Percentiles rank a stretch among this genome's conserved stretches.
These are phyloP conservation scores for Juglanconis sp. DNA, from an alignment of 2,329 filamentous ascomycete species.

Conservation along the genomic window DNA sequence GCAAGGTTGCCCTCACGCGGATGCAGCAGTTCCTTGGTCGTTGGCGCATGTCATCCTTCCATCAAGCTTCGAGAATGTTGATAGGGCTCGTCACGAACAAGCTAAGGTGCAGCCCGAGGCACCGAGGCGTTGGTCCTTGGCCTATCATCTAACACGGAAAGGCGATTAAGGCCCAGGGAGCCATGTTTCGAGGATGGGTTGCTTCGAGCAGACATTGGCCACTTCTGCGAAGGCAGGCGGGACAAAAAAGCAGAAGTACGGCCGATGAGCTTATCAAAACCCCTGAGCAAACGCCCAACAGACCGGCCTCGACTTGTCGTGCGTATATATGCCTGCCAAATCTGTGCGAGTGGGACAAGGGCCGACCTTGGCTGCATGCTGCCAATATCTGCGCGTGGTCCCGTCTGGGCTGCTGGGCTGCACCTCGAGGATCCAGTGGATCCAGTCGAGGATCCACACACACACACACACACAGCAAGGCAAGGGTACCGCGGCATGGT, in stretches of 20 bases:
- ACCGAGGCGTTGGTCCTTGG: too few species aligned
- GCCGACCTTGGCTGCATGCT: neutral
- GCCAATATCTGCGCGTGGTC: slow-evolving; percentile 2
- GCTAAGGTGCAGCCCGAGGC: neutral
- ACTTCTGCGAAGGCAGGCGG: neutral
- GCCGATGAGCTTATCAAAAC: neutral
- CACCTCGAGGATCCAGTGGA: neutral
- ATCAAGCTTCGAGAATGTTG: neutral
- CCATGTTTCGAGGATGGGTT: neutral
- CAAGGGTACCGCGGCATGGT: too few species aligned
- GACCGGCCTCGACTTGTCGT: neutral
- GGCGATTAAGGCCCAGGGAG: neutral
- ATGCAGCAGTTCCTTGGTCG: too few species aligned
- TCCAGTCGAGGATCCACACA: too few species aligned
- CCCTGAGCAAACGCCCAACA: neutral
- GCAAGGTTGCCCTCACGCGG: too few species aligned
- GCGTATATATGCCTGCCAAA: neutral
- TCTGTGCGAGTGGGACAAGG: neutral
- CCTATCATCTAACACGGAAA: neutral
- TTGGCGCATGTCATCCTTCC: neutral
- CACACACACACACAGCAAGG: too few species aligned
- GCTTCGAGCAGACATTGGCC: neutral
- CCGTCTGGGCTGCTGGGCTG: neutral
- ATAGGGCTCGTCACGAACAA: neutral
- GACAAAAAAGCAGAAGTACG: neutral